Evolutionary conservation across 1,284 basidiomycete genomes (phyloP), one percentile per base, ranked within the genome.

Genomic region (Trametes polyzona): DNA sequence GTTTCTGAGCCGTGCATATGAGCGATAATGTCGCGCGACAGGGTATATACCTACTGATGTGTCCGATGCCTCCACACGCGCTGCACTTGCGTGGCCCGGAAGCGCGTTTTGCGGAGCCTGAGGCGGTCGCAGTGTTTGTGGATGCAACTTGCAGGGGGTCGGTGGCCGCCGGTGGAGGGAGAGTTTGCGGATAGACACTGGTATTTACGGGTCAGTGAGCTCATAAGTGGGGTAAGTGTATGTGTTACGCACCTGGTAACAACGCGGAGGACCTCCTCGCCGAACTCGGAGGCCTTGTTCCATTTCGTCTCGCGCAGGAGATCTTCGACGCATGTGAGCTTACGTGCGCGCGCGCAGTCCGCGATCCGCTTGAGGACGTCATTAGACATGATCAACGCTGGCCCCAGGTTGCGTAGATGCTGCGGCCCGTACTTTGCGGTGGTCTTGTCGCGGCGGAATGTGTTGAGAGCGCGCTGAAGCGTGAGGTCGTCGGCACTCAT

Each of bases 261-360:
- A n/a, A n/a, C n/a, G n/a, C n/a, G n/a, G 2, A 58, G 23, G 4
- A 54, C 47, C n/a, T 44, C 32, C 4, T 35, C 26, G 1, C 57
- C 56, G 9, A 43, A 41, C 35, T 58, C 46, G 19, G 10, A 23
- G 0, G 41, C 23, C 2, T 9, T 16, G 29, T 35, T 12, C 57
- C 57, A 58, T 42, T 55, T 54, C 3, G 52, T 58, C 48, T 55
- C 57, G 12, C 44, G 42, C 12, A 42, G 12, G 8, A 59, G 33
- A 4, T 19, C 24, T 11, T 55, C 57, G 11, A 52, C 5, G 0
- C 35, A 29, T 1, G 2, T 6, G 7, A 59, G 30, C 39, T 55
- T 59, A 39, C 33, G 27, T 0, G 42, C 48, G 14, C 24, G 52
- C 6, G 56, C 50, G 23, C 56, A 58, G 40, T 42, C 37, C 4